Evolutionary conservation across 1,139 yeast species (phyloP).

Genomic region (Pichia sp.): DNA sequence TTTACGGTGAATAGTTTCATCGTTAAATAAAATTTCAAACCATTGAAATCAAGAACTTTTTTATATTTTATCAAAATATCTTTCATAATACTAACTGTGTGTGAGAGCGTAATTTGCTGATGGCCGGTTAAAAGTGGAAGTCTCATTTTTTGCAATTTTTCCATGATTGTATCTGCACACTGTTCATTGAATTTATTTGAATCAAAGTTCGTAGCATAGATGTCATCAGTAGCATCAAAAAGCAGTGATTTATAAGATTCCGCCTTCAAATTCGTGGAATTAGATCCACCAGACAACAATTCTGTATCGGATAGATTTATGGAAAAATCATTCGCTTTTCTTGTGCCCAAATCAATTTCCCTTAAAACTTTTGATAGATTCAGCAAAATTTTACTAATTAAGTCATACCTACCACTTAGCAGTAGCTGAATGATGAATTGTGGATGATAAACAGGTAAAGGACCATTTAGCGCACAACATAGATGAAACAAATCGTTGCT

Average conservation of each 20-base stretch:
- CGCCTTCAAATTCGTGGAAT: not conserved
- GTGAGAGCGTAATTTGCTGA: constrained; percentile 77
- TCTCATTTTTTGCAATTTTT: constrained; percentile 53
- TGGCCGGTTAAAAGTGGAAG: constrained; percentile 83
- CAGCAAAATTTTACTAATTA: constrained; percentile 52
- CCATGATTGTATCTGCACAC: constrained; percentile 44
- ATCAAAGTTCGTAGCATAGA: constrained; percentile 13
- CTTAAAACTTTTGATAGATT: constrained; percentile 45
- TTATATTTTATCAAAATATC: constrained; percentile 37
- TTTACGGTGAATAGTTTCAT: constrained; percentile 60
- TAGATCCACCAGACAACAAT: not conserved
- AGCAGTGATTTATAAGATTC: not conserved
- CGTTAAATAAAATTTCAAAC: constrained; percentile 64
- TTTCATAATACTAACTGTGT: constrained; percentile 56
- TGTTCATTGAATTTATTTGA: constrained; percentile 34
- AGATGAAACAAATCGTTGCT: constrained; percentile 51
- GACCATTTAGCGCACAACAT: constrained; percentile 76
- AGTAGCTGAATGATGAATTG: constrained; percentile 75
- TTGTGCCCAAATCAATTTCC: constrained; percentile 35
- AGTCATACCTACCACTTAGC: constrained; percentile 49
- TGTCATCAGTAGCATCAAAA: not conserved
- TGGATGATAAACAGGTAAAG: constrained; percentile 87
- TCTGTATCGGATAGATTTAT: not conserved
- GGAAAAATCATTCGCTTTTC: constrained; percentile 27
- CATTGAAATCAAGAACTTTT: constrained; percentile 60